Percentiles rank a stretch among this genome's conserved stretches.
phyloP scores from a whole-genome alignment of 2,329 filamentous ascomycete species.

The Juglanconis sp. region DNA sequence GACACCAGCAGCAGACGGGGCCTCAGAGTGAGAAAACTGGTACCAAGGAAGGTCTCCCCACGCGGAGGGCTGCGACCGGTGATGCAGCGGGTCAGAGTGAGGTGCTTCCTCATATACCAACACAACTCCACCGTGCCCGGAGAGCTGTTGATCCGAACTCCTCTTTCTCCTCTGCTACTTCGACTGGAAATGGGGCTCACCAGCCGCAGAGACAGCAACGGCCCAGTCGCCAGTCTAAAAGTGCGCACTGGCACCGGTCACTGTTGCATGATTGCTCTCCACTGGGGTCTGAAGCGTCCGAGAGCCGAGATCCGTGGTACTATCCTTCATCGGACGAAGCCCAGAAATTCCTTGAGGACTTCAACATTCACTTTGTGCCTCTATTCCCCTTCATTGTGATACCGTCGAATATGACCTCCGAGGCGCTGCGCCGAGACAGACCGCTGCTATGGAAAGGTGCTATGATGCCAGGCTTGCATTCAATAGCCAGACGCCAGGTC shows the following conservation, averaged over 20 bases:
- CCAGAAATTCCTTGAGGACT: slow-evolving; percentile 36
- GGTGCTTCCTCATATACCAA: neutral
- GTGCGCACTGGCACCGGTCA: neutral
- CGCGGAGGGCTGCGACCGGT: too few relatives aligned
- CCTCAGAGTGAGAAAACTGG: too few relatives aligned
- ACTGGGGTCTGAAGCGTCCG: neutral
- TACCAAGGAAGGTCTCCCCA: too few relatives aligned
- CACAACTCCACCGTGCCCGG: neutral
- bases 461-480: slow-evolving; percentile 42
- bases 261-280: neutral
- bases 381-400: slow-evolving; percentile 46
- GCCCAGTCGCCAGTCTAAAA: neutral
- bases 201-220: neutral
- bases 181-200: neutral
- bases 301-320: neutral
- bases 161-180: neutral
- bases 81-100: neutral
- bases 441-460: slow-evolving; percentile 49
- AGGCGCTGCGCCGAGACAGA: slow-evolving; percentile 33
- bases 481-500: slow-evolving; percentile 42
- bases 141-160: neutral
- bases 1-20: neutral
- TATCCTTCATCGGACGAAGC: slow-evolving; percentile 31
- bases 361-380: slow-evolving; percentile 29
- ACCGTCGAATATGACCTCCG: slow-evolving; percentile 33